These are phyloP conservation scores for Albifimbria verrucaria DNA, from an alignment of 2,329 filamentous ascomycete species.

Conservation along the genomic window DNA sequence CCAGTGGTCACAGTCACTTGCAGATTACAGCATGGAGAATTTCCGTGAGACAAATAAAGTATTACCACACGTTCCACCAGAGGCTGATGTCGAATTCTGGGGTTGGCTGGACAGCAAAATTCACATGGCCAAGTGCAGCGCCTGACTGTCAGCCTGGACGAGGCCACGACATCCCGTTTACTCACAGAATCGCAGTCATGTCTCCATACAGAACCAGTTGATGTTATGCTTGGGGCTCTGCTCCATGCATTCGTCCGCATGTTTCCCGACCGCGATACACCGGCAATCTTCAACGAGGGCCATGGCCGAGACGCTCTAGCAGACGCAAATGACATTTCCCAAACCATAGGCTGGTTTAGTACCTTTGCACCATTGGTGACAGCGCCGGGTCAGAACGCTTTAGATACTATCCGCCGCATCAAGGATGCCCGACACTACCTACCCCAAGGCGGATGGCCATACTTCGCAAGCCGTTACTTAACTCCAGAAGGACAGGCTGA, in stretches of 20 bases:
- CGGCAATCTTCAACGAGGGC: slow-evolving; percentile 25
- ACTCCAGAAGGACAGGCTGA: not conserved
- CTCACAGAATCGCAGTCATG: slow-evolving; percentile 11
- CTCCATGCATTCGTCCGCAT: slow-evolving; percentile 16
- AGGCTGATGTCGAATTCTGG: not conserved
- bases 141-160: slow-evolving; percentile 2
- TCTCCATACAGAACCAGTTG: slow-evolving; percentile 24
- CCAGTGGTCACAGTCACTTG: slow-evolving; percentile 22
- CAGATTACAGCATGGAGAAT: not conserved
- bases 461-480: not conserved
- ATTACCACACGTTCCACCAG: not conserved
- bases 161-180: slow-evolving; percentile 6
- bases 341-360: slow-evolving; percentile 34
- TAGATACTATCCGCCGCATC: slow-evolving; percentile 4
- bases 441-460: not conserved
- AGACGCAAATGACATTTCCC: slow-evolving; percentile 21
- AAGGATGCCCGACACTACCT: slow-evolving; percentile 19
- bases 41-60: slow-evolving; percentile 2
- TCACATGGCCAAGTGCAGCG: too few species aligned
- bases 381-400: not conserved
- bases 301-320: slow-evolving; percentile 30
- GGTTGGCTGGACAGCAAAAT: not conserved
- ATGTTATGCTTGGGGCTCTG: slow-evolving; percentile 25
- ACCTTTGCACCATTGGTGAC: slow-evolving; percentile 22
- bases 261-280: slow-evolving; percentile 21